Base-by-base conservation (phyloP, 106 monocot species). In the Dendrobium huoshanense region DNA sequence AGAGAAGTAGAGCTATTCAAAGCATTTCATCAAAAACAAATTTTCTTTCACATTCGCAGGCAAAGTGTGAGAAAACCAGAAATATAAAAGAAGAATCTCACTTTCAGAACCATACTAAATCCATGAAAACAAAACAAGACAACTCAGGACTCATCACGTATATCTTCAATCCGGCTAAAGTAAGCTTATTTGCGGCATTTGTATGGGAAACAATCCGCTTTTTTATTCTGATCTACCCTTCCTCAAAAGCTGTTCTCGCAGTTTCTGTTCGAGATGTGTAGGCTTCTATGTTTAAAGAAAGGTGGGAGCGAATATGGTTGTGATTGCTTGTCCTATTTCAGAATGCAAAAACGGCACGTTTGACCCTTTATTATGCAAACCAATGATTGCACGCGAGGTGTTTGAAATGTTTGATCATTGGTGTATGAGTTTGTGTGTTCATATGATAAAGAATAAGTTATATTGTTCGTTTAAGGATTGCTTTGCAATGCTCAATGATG, bases 391-490 rank as follows among this genome's bases (percentile, higher is more conserved):
- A 9, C 4, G 2, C 5, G 65, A 83, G n/a, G 78, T 29, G 29
- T 29, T 29, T 29, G 29, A 29, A 29, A 29, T 85, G 4, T 88
- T 85, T 47, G 75, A 82, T 0, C 68, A 77, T n/a, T 94, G 94
- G 94, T 81, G 88, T 49, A 9, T 49, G 49, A 2, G 40, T 20
- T 74, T 94, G 11, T 94, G 94, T 81, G 94, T 87, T 82, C 27
- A 70, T 20, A 40, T 77, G 81, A 73, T 89, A 19, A 24, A 8
- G 68, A 77, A 44, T 54, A 89, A 81, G 72, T 75, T 91, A 9
- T 89, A 91, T 84, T 94, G 94, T 82, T 87, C 94, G 0, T 89
- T 78, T 56, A 68, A 51, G 48, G 86, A 89, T 55, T 94, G 94
- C 83, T 87, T 84, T 2, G 85, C 78, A 27, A 17, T 91, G 67